These are phyloP conservation scores for Ogataea siamensis DNA, from an alignment of 805 yeast species.

Conservation along the genomic window DNA sequence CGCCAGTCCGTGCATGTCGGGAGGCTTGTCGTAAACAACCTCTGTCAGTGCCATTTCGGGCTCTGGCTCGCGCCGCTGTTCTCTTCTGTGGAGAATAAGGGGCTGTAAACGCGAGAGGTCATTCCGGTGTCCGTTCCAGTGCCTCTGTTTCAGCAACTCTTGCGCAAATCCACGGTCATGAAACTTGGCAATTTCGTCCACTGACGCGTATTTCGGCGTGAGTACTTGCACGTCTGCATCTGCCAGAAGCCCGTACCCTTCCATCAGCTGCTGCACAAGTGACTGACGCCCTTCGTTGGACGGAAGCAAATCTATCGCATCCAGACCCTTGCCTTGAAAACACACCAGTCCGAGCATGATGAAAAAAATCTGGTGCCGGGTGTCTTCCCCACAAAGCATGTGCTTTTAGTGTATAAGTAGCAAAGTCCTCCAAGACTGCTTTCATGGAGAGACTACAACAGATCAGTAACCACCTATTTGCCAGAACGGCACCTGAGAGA, in stretches of 20 bases:
- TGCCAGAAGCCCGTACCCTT: slow-evolving; percentile 38
- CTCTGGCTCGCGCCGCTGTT: background rate
- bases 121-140: slow-evolving; percentile 21
- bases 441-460: slow-evolving; percentile 39
- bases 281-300: slow-evolving; percentile 52
- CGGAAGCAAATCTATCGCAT: slow-evolving; percentile 44
- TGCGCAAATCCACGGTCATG: slow-evolving; percentile 43
- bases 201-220: slow-evolving; percentile 30
- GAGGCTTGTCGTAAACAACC: slow-evolving; percentile 7
- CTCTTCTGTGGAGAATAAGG: slow-evolving; percentile 7
- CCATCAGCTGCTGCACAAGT: slow-evolving; percentile 40
- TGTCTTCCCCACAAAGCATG: slow-evolving; percentile 14
- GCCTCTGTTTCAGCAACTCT: slow-evolving; percentile 35
- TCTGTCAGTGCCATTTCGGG: too few relatives aligned
- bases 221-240: slow-evolving; percentile 25
- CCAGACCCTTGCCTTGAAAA: slow-evolving; percentile 11
- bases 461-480: slow-evolving; percentile 32
- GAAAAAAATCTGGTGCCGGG: slow-evolving; percentile 9
- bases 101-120: slow-evolving; percentile 14
- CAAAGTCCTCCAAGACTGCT: background rate
- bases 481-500: slow-evolving; percentile 18
- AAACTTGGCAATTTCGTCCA: slow-evolving; percentile 43
- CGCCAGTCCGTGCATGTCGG: slow-evolving; percentile 44
- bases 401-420: slow-evolving; percentile 8
- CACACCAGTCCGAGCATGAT: slow-evolving; percentile 18